A percentile compares a stretch with the other conserved stretches of the same genome.
These are phyloP conservation scores for Dryas drummondii DNA, from an alignment of 306 rosid genomes.

Conservation along the genomic window DNA sequence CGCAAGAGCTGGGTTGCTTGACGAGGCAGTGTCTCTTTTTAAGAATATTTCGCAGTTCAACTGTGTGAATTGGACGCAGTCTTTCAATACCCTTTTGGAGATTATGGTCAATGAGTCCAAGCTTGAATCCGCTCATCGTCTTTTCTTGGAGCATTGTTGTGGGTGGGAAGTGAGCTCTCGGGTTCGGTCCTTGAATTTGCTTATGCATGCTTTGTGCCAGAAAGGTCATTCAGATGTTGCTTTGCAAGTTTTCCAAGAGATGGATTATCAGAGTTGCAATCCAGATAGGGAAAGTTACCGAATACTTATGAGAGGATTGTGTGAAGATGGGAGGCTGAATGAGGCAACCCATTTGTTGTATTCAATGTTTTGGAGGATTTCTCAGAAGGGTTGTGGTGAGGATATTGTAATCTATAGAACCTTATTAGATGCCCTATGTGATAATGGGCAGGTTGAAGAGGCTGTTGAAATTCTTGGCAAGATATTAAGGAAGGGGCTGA, in stretches of 20 bases:
- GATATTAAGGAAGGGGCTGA: conserved; percentile 45
- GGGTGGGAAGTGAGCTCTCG: conserved; percentile 46
- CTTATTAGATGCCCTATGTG: conserved; percentile 39
- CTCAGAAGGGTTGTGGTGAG: conserved; percentile 47
- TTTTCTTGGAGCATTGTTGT: conserved; percentile 34
- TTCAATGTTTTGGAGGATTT: conserved; percentile 54
- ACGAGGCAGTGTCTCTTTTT: conserved; percentile 37
- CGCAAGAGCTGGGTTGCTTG: conserved; percentile 30
- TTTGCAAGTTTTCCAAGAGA: conserved; percentile 38
- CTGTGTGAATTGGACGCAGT: conserved; percentile 43
- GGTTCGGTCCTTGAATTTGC: conserved; percentile 32
- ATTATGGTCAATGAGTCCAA: conserved; percentile 35
- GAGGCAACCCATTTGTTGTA: conserved; percentile 46
- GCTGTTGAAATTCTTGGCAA: conserved; percentile 45
- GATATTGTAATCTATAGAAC: conserved; percentile 41
- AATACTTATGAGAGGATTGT: conserved; percentile 44
- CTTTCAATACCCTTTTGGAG: conserved; percentile 45
- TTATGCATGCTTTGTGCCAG: conserved; percentile 36
- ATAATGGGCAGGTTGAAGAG: conserved; percentile 35
- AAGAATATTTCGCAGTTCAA: conserved; percentile 36
- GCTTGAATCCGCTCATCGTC: conserved; percentile 33
- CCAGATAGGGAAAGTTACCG: conserved; percentile 40
- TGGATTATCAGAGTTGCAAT: conserved; percentile 38
- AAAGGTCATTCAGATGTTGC: conserved; percentile 41
- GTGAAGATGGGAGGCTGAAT: conserved; percentile 37